Base-by-base conservation (phyloP, 2,329 filamentous ascomycete genomes). In the Verticillium alfalfae region DNA sequence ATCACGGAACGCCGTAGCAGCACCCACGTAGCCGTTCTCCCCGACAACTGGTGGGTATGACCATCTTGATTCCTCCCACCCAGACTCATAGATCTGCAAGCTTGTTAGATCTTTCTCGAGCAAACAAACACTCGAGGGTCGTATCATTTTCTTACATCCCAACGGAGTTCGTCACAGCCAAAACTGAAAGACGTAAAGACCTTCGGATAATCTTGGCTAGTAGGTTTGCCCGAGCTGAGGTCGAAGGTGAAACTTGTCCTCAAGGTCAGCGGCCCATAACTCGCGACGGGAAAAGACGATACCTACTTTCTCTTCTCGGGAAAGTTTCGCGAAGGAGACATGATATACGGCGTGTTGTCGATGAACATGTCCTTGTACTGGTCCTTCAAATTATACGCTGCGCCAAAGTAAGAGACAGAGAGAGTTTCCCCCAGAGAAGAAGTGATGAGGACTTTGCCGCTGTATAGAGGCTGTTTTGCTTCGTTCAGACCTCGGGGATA, bases 171-270 rank as follows among this genome's bases (percentile, higher is more conserved):
- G 2, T 62, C 56, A 0, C 65, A 63, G 34, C 67, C 68, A 60
- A 63, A 70, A 18, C 63, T 62, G n/a, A 65, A 58, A 16, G 59
- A 65, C 26, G 60, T 56, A 26, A 59, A 58, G 12, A 68, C 60
- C 41, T 64, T 67, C 0, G 66, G 66, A 16, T 65, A 67, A 34
- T 67, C 66, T 22, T 68, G 65, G 39, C 39, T 45, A 3, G 39
- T 45, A 7, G 39, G 39, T 8, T n/a, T 7, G 7, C 39, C 39
- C 60, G 89, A 70, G 56, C 81, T 85, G 1, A 86, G 88, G 66
- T 87, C 88, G 36, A 89, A 78, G 16, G 56, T 31, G 31, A 37
- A 57, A 6, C 56, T 58, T 58, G 16, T 39, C 34, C 3, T 5
- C n/a, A 22, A 36, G 15, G 15, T 37, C 31, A n/a, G 56, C 16